Base-by-base conservation (phyloP, 192 early-diverging fungal genomes). In the Neocallimastix lanati region DNA sequence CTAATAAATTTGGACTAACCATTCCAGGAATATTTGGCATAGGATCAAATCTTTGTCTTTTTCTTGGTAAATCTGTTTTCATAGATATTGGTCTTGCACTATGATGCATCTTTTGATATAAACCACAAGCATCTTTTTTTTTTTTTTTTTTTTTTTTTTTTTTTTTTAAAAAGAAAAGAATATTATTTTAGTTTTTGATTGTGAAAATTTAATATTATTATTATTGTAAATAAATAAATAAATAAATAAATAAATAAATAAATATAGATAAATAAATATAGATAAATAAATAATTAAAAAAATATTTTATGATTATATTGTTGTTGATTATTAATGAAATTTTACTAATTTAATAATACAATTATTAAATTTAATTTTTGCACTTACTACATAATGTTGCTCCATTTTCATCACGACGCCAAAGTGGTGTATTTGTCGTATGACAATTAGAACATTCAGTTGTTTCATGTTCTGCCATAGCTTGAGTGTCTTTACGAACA, bases 371-470 rank as follows among this genome's bases (percentile, higher is more conserved):
- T n/a, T n/a, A n/a, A n/a, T n/a, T n/a, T n/a, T n/a, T n/a, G n/a
- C n/a, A 50, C 40, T 50, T 50, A 50, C 40, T 99, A 82, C 98
- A 99, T 14, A 99, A 90, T 3, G 95, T 90, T 29, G 93, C 92
- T 30, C 96, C 96, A 76, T 91, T 87, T 15, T 92, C 90, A 83
- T 96, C 91, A 21, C 96, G 86, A 5, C 98, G 91, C 98, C 98
- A 99, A 29, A 99, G 88, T 2, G 95, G 92, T 3, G 98, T 99
- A n/a, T 91, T 92, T 35, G 92, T 94, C 0, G 93, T 95, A 21
- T 80, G 67, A 84, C 96, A 98, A 86, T 98, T 96, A 50, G 82
- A 86, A 82, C 95, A 96, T 76, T 85, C 40, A 4, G 40, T 50
- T 1, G 40, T 50, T 50, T 50, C 40, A 50, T 50, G 40, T 50